Percentiles rank a stretch among this genome's conserved stretches.
Evolutionary conservation across 768 basidiomycete genomes (phyloP).

Genomic region (Botryobasidium botryosum): DNA sequence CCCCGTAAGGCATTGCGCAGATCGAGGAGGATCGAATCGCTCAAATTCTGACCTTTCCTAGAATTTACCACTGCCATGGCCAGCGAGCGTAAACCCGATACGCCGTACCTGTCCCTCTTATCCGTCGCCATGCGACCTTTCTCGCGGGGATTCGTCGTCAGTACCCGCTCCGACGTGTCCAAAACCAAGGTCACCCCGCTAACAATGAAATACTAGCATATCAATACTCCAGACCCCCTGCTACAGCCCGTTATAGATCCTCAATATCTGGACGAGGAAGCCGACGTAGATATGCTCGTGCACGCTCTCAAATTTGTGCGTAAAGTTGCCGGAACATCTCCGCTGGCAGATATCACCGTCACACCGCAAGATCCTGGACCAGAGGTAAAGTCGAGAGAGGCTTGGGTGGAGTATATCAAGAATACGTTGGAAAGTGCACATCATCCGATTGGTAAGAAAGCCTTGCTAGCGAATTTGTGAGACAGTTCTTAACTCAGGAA

Average conservation of each 20-base stretch:
- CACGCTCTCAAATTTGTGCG: conserved; percentile 6
- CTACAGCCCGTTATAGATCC: conserved; percentile 8
- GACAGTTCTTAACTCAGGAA: too few species aligned
- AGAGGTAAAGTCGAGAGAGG: too few species aligned
- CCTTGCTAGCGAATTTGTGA: too few species aligned
- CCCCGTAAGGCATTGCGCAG: conserved; percentile 1
- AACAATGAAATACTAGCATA: conserved; percentile 9
- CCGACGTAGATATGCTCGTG: conserved; percentile 9
- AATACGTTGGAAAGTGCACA: conserved; percentile 3
- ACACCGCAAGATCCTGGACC: too few species aligned
- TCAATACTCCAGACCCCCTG: conserved; percentile 2
- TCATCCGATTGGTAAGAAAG: conserved; percentile 9
- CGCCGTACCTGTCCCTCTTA: conserved; percentile 7
- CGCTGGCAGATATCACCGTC: background rate
- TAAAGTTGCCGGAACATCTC: background rate
- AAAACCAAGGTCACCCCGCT: too few species aligned
- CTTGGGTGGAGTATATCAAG: conserved; percentile 5
- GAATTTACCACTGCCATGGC: conserved; percentile 1
- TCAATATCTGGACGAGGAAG: conserved; percentile 7
- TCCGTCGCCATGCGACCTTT: conserved; percentile 9
- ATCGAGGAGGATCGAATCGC: background rate
- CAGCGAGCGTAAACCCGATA: background rate
- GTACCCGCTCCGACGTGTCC: too few species aligned
- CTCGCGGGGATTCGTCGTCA: conserved; percentile 18
- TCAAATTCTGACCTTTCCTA: background rate